A percentile compares a stretch with the other conserved stretches of the same genome.
These are phyloP conservation scores for Naganishia kalamii DNA, from an alignment of 768 basidiomycete genomes.

Conservation along the genomic window DNA sequence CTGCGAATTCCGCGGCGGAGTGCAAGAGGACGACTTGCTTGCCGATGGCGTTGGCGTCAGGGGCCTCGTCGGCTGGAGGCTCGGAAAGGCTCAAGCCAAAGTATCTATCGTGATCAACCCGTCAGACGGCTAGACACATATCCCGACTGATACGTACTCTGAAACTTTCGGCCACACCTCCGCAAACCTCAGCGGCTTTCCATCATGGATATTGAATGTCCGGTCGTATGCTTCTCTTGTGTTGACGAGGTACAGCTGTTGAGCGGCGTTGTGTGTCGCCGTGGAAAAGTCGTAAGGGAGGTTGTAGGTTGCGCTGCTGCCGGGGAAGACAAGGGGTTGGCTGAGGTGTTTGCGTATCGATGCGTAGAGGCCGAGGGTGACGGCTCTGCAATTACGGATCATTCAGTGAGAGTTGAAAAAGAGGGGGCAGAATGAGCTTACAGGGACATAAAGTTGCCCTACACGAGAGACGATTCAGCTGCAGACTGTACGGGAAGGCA, in stretches of 20 bases:
- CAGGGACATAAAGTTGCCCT: conserved; percentile 1
- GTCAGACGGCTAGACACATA: neutral
- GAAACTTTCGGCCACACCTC: neutral
- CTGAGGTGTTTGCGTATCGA: neutral
- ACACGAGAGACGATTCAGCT: neutral
- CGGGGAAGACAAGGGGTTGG: neutral
- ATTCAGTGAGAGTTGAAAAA: neutral
- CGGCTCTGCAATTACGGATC: neutral
- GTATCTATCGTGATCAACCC: neutral
- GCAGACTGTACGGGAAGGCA: neutral
- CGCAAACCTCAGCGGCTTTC: neutral
- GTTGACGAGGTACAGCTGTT: neutral
- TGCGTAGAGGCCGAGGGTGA: neutral
- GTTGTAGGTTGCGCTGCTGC: neutral
- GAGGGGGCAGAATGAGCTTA: neutral
- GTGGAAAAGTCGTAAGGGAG: neutral
- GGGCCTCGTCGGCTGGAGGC: neutral
- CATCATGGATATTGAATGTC: neutral
- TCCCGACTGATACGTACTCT: neutral
- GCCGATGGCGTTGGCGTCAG: neutral
- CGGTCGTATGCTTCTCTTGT: neutral
- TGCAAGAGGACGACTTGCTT: neutral
- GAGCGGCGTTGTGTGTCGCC: neutral
- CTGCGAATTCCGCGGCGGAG: neutral
- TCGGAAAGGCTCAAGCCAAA: neutral